Conservation (phyloP, 208 protist species). For the Acanthamoeba royreba region DNA sequence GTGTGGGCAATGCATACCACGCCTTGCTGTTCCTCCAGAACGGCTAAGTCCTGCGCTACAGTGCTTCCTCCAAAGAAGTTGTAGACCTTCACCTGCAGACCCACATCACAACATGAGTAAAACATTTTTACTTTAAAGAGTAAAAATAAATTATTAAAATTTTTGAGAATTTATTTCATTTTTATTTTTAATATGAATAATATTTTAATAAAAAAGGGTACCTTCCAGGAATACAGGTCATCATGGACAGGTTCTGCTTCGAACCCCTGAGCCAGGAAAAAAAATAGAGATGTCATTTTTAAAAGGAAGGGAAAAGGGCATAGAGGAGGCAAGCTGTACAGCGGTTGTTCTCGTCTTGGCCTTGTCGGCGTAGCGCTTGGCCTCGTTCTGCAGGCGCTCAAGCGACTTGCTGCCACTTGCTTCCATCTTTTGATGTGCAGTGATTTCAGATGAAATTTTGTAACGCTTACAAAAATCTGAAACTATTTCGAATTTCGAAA, state of each 20-base stretch:
- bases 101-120: too few relatives aligned
- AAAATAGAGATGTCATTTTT: not conserved
- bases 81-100: not conserved
- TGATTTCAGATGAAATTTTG: too few relatives aligned
- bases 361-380: conserved; percentile 1
- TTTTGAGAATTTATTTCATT: too few relatives aligned
- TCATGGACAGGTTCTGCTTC: not conserved
- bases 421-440: too few relatives aligned
- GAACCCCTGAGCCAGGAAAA: not conserved
- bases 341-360: too few relatives aligned
- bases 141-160: too few relatives aligned
- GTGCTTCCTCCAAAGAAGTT: not conserved
- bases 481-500: too few relatives aligned
- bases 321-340: too few relatives aligned
- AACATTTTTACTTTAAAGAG: too few relatives aligned
- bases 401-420: not conserved
- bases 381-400: not conserved
- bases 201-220: not conserved
- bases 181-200: too few relatives aligned
- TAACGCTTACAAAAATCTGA: too few relatives aligned
- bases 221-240: not conserved
- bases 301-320: not conserved
- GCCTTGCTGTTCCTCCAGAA: not conserved
- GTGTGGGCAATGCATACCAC: not conserved
- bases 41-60: not conserved